Conservation (phyloP, 495 filamentous ascomycete genomes). For the Penicillium atrosanguineum region DNA sequence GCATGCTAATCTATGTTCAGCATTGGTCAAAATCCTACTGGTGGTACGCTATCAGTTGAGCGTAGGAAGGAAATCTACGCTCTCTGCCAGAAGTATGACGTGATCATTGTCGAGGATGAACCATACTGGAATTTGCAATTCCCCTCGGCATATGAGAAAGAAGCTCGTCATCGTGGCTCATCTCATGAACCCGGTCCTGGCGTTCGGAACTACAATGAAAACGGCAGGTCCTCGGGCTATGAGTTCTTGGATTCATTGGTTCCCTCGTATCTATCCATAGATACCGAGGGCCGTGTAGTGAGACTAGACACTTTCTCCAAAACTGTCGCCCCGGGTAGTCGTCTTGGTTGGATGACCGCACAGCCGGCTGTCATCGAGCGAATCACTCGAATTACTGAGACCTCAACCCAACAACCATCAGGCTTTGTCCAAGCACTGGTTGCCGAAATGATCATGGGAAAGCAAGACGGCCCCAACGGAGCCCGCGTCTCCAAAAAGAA, state of each 20-base stretch:
- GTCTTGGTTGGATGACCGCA: constrained; percentile 77
- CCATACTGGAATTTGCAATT: constrained; percentile 97
- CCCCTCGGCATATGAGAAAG: constrained; percentile 56
- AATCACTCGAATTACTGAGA: constrained; percentile 67
- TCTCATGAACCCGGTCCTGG: constrained; percentile 7
- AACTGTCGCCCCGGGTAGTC: constrained; percentile 72
- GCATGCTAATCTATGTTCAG: constrained; percentile 32
- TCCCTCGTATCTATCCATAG: constrained; percentile 72
- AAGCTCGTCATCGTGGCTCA: constrained; percentile 35
- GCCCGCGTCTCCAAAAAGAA: constrained; percentile 25
- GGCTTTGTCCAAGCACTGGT: constrained; percentile 87
- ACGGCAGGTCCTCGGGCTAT: constrained; percentile 63
- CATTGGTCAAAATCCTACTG: constrained; percentile 90
- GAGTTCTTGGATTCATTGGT: constrained; percentile 80
- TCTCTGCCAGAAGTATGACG: constrained; percentile 78
- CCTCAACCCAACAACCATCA: constrained; percentile 75
- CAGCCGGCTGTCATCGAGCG: constrained; percentile 76
- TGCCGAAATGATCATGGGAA: constrained; percentile 71
- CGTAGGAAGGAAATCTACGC: constrained; percentile 76
- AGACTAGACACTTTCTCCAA: constrained; percentile 83
- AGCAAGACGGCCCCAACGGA: constrained; percentile 38
- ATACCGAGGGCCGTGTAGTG: constrained; percentile 84
- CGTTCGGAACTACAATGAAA: constrained; percentile 44
- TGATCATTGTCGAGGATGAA: constrained; percentile 92
- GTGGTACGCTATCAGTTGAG: constrained; percentile 64